A percentile compares a stretch with the other conserved stretches of the same genome.
Conservation (phyloP, 345 rosid species). For the Brassica incana region DNA sequence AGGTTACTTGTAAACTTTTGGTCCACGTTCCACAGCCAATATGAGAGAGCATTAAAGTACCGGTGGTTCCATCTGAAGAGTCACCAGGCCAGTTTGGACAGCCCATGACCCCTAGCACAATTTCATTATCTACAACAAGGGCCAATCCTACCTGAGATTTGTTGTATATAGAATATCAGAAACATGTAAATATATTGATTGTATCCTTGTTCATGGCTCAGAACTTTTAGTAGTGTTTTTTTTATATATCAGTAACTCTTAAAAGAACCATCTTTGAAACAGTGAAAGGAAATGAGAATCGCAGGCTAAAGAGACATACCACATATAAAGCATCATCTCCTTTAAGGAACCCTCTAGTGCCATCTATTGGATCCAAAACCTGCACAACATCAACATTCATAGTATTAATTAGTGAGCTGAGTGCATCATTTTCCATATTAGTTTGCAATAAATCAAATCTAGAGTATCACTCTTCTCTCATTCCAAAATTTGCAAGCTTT, state of each 20-base stretch:
- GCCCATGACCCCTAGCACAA: constrained; percentile 81
- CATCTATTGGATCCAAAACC: constrained; percentile 93
- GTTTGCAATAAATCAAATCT: no score
- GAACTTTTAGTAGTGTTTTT: not conserved
- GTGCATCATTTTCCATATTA: no score
- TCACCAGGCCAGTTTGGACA: constrained; percentile 79
- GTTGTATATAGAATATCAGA: constrained; percentile 1
- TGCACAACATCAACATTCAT: constrained; percentile 39
- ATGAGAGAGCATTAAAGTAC: constrained; percentile 74
- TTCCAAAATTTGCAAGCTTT: constrained; percentile 3
- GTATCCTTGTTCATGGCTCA: not conserved
- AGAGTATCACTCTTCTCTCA: no score
- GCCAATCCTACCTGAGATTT: constrained; percentile 82
- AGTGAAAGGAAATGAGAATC: not conserved
- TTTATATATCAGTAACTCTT: not conserved
- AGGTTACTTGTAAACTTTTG: constrained; percentile 44
- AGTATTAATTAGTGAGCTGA: not conserved
- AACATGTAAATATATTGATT: not conserved
- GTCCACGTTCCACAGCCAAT: constrained; percentile 84
- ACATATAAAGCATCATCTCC: constrained; percentile 80
- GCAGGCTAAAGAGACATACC: constrained; percentile 47
- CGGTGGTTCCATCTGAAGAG: constrained; percentile 37
- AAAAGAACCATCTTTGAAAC: not conserved
- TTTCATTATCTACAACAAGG: constrained; percentile 80
- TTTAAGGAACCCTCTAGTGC: constrained; percentile 75